Conservation (phyloP, 331 rosid species). For the Saraca asoca region DNA sequence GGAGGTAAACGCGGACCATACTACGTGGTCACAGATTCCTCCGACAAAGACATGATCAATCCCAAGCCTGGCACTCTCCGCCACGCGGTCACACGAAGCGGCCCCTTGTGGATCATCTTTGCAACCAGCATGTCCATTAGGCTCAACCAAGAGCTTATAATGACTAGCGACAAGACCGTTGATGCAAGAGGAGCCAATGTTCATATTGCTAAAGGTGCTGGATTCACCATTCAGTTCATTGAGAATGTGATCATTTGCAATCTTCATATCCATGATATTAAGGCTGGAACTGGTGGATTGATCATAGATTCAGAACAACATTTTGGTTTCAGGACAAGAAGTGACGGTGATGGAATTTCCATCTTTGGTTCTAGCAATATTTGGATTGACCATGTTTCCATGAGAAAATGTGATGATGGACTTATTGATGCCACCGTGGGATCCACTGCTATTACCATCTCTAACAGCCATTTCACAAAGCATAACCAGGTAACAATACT, state of each 20-base stretch:
- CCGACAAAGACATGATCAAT: slow-evolving; percentile 48
- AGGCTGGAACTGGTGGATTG: slow-evolving; percentile 46
- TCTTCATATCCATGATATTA: slow-evolving; percentile 52
- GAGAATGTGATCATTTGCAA: slow-evolving; percentile 67
- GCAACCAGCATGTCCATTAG: slow-evolving; percentile 52
- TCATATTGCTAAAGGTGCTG: slow-evolving; percentile 58
- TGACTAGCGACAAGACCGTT: slow-evolving; percentile 64
- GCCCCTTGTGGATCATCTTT: slow-evolving; percentile 77
- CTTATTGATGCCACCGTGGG: slow-evolving; percentile 71
- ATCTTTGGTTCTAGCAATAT: slow-evolving; percentile 71
- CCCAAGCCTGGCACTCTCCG: slow-evolving; percentile 73
- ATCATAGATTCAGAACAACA: slow-evolving; percentile 54
- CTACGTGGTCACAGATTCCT: slow-evolving; percentile 60
- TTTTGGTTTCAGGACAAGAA: slow-evolving; percentile 52
- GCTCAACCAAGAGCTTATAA: slow-evolving; percentile 61
- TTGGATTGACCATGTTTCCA: slow-evolving; percentile 87
- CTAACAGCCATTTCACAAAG: slow-evolving; percentile 71
- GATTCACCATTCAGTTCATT: slow-evolving; percentile 64
- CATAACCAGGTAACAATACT: slow-evolving; percentile 61
- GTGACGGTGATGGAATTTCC: slow-evolving; percentile 88
- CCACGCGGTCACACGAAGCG: slow-evolving; percentile 56
- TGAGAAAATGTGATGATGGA: slow-evolving; percentile 60
- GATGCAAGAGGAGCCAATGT: slow-evolving; percentile 72
- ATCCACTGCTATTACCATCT: slow-evolving; percentile 82
- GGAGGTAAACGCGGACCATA: slow-evolving; percentile 65